Evolutionary conservation across 1,139 yeast species (phyloP).

Genomic region (Candida pseudoviswanathii): DNA sequence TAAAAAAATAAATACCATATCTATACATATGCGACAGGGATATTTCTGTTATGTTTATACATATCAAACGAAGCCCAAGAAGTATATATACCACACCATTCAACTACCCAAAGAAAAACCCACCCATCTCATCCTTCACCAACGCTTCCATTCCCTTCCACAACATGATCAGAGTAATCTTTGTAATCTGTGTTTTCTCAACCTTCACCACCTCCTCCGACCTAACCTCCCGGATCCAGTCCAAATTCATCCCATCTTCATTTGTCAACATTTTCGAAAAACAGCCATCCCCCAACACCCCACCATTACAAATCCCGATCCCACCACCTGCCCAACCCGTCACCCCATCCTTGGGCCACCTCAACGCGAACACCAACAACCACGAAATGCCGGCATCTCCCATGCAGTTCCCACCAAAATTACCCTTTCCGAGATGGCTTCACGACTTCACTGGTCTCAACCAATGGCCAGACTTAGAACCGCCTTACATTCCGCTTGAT

Average conservation of each 20-base stretch:
- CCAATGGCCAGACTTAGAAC: slow-evolving; percentile 83
- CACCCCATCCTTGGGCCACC: neutral
- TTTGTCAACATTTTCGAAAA: slow-evolving; percentile 4
- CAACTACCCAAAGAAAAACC: neutral
- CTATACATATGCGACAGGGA: neutral
- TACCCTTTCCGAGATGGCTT: slow-evolving; percentile 81
- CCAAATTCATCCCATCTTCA: slow-evolving; percentile 6
- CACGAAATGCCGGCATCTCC: slow-evolving; percentile 12
- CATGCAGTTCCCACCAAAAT: slow-evolving; percentile 15
- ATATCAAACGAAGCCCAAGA: neutral
- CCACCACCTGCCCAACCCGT: neutral
- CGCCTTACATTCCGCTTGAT: slow-evolving; percentile 84
- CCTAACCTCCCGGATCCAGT: slow-evolving; percentile 2
- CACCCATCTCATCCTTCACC: neutral
- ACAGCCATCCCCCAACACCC: neutral
- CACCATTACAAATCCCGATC: slow-evolving; percentile 9
- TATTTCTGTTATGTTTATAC: neutral
- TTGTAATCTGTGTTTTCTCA: neutral
- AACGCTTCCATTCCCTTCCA: neutral
- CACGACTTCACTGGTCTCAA: slow-evolving; percentile 67
- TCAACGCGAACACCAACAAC: neutral
- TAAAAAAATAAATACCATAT: neutral
- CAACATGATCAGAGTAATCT: neutral
- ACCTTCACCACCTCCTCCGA: neutral
- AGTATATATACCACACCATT: neutral